Evolutionary conservation across 1,139 yeast genomes (phyloP), one percentile per base, ranked within the genome.

Genomic region (Zygosaccharomyces sapae): DNA sequence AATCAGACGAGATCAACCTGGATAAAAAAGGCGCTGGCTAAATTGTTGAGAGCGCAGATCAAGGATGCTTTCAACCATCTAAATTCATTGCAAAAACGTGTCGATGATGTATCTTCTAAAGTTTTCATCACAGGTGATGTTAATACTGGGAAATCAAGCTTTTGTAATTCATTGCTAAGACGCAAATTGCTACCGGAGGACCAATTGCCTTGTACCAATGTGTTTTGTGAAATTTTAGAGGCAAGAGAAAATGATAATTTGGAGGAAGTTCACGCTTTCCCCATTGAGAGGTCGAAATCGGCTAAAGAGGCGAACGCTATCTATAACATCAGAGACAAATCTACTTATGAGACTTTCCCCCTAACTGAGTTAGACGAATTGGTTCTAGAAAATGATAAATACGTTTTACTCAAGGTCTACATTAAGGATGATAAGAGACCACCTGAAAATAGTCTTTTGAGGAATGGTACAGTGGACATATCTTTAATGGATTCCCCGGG

Each of bases 401-500:
- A 80, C 62, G 71, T 85, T 2, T 68, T 90, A 37, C 72, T 94
- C 47, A 86, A 87, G 59, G 85, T 92, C 2, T 94, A 89, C 62
- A 83, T 89, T 8, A 76, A 83, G 45, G 98, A 92, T 61, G 66
- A 70, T 43, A 73, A 73, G 49, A 75, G 97, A 45, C 76, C 86
- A 1, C 70, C 78, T 2, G 81, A 81, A 42, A 80, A 80, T 56
- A 85, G 95, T 59, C 69, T 94, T 49, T 71, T 94, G 49, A 79
- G 83, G 54, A 94, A 94, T 63, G 97, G 97, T 1, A 86, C 89
- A 6, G 88, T 92, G 43, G 97, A 94, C 62, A 89, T 92, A 49
- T 81, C 92, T 31, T 72, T 94, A 50, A 90, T 94, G 46, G 99
- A 94, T 69, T 97, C 97, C 0, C 99, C 99, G 0, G 99, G 99